Evolutionary conservation across 2,329 filamentous ascomycete species (phyloP), one percentile per base, ranked within the genome.

Genomic region (Colletotrichum sojae): DNA sequence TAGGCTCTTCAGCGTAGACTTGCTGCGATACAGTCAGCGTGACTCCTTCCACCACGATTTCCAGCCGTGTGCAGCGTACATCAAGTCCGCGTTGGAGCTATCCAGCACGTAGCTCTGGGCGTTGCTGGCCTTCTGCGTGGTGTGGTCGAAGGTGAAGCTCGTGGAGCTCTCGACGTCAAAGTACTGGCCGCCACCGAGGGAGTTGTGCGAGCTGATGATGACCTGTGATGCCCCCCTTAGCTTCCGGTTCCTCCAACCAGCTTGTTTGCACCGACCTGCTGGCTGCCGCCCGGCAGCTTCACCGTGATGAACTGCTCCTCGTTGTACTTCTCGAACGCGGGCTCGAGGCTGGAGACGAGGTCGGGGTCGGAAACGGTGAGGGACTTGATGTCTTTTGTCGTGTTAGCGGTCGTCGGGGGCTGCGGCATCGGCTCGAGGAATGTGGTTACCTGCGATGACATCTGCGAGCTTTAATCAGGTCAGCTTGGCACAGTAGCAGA

Each of bases 281-380:
- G 90, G 80, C 90, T 95, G 78, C 92, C 90, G 36, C 94, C 94
- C 0, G 95, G 95, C 64, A 99, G 89, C 86, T 97, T 97, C 71
- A 94, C 91, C 16, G 94, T 94, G 56, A 90, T 84, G 80, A 98
- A 92, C 82, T 99, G 96, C 81, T 95, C 92, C 82, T 99, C 95
- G 76, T 98, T 98, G 88, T 99, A 98, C 82, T 92, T 94, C 82
- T 95, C 87, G 79, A 97, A 97, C 0, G 96, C 94, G 0, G 94
- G 93, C 6, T 87, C 88, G 61, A 98, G 91, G 72, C 92, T 90
- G 69, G 89, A 83, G 63, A 95, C 83, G 71, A 96, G 84, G 63
- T 87, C 84, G 45, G 90, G 88, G 49, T 90, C 89, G 74, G 92
- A 89, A 71, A 89, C 84, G 18, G 94, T 94, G 51, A 99, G 87